Evolutionary conservation across 768 basidiomycete genomes (phyloP), one percentile per base, ranked within the genome.

Genomic region (Boletus tomentosulus): DNA sequence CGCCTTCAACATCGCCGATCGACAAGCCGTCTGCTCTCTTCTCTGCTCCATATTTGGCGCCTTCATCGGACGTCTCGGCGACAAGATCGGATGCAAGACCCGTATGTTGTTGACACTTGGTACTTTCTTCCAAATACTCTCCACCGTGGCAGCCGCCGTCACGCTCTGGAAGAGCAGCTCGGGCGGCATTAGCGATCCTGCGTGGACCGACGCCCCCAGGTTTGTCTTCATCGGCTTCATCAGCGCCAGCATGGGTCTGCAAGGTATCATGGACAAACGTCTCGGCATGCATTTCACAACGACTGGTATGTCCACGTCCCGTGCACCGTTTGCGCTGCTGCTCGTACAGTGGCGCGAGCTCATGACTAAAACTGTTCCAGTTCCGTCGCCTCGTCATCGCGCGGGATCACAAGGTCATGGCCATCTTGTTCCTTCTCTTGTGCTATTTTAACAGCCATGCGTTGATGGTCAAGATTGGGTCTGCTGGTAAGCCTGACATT

Each of bases 261-360:
- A 95, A 69, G 92, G 92, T 22, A 89, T 92, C 66, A 76, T 89
- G 71, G 90, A 85, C 48, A 93, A 93, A 72, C 74, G 88, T 34
- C 66, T 90, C 57, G 86, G 86, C 62, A 86, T 85, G 9, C 86
- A 89, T 66, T 92, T 87, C 65, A 83, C 85, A 13, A 87, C 86
- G 0, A 87, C 86, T 19, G 84, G 86, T 87, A 41, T 63, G 81
- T 78, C 10, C 2, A 13, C 34, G 2, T 19, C 19, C 30, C 27
- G 19, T 3, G n/a, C 28, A 1, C 3, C 7, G 1, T n/a, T 8
- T 5, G 15, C 55, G 43, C 15, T n/a, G 15, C 43, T 51, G 13
- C 54, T 10, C 31, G 16, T 19, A 22, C 66, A 84, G 88, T 91
- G 90, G 90, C 89, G 91, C 59, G 91, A 94, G 62, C 80, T 94